These are phyloP conservation scores for Hortaea werneckii DNA, from an alignment of 2,329 filamentous ascomycete species.

Conservation along the genomic window DNA sequence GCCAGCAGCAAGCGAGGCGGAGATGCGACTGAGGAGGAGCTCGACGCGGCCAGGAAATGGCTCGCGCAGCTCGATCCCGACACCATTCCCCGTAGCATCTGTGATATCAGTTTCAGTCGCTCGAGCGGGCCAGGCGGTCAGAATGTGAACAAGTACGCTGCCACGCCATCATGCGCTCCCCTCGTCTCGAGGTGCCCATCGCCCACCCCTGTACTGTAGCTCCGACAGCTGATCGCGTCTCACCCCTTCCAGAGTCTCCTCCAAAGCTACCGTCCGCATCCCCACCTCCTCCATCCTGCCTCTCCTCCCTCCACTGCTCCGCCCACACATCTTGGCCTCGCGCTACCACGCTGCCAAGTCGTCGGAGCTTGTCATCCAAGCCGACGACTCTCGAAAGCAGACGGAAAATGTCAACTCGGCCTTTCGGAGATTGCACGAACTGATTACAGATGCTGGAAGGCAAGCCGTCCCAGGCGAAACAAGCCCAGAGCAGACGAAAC, in stretches of 20 bases:
- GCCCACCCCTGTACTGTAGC: too few species aligned
- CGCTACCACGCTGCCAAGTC: conserved; percentile 47
- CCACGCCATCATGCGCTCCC: background rate
- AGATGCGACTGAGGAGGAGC: conserved; percentile 15
- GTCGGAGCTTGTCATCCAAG: conserved; percentile 49
- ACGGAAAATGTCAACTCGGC: conserved; percentile 49
- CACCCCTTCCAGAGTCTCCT: conserved; percentile 45
- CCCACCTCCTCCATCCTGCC: conserved; percentile 43
- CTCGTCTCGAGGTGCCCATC: background rate
- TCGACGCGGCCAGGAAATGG: conserved; percentile 44
- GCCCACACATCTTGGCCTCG: conserved; percentile 40
- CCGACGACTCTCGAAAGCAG: conserved; percentile 54
- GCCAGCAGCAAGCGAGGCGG: conserved; percentile 3
- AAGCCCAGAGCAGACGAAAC: conserved; percentile 43
- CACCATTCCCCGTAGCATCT: conserved; percentile 46
- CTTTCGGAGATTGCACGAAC: conserved; percentile 46
- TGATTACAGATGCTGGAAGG: conserved; percentile 43
- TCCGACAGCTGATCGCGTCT: background rate
- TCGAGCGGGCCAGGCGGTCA: conserved; percentile 57
- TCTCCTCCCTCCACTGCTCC: conserved; percentile 45
- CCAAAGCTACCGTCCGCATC: conserved; percentile 54
- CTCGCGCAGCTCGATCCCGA: conserved; percentile 43
- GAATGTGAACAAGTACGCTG: conserved; percentile 56
- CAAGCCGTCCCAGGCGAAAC: conserved; percentile 50
- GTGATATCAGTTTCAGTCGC: conserved; percentile 51